Base-by-base conservation (phyloP, 768 basidiomycete genomes). In the Hemileccinum rubropunctum region DNA sequence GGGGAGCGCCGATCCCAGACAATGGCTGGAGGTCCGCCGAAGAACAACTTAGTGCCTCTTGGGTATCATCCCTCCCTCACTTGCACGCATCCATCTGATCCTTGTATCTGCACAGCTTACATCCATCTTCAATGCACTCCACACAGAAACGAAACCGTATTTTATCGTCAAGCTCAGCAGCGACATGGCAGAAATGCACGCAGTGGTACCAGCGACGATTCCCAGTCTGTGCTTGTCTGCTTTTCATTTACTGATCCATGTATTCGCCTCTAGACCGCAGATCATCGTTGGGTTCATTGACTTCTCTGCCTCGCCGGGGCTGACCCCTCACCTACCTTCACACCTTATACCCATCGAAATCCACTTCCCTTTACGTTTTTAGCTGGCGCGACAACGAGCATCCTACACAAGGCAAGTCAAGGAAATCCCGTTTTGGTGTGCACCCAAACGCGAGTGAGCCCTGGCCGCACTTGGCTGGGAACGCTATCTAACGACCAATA, bases 401-500 rank as follows among this genome's bases (percentile, higher is more conserved):
- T 2, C 76, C 83, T 0, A 15, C 63, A 0, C 53, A 67, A 0
- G 70, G 72, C 0, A 60, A 65, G 42, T 47, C 68, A 0, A 86
- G 83, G 80, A 85, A 78, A 65, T 86, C 84, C 53, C 80, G 82
- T 23, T 73, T 84, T 41, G 88, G 60, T 90, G 3, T 46, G 9
- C 32, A 48, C 45, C 43, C 60, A 41, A 60, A 59, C 17, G 45
- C 53, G 15, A 50, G 44, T 14, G 54, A 61, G 1, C 38, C 58
- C 87, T 88, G 0, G 71, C 73, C 9, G 88, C 91, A 0, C 87
- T 95, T 0, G 97, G 95, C 6, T 99, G 97, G 97, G 95, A 98
- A 73, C 91, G 91, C 75, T 95, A 92, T 49, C 66, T 77, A 74
- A 17, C 80, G 81, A 62, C 63, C 13, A 94, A 93, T n/a, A 95